Evolutionary conservation across 108 stramenopile species (phyloP).

Genomic region (Stephanodiscus minutulus): DNA sequence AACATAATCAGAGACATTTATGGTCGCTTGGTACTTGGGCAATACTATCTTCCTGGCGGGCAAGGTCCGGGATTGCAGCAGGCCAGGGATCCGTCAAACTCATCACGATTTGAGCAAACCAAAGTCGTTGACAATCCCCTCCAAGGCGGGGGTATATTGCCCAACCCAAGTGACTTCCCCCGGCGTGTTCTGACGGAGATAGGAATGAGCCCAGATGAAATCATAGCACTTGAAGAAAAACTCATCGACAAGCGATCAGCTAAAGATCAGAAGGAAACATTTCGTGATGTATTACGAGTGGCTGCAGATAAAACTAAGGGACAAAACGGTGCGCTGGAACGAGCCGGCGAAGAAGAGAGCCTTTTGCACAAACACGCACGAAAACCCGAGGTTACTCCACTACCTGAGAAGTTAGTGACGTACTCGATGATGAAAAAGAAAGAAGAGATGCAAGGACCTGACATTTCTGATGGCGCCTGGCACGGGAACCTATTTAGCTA

Average conservation of each 20-base stretch:
- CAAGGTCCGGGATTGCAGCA: conserved; percentile 85
- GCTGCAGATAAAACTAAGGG: conserved; percentile 76
- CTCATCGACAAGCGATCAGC: conserved; percentile 73
- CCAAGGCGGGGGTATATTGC: conserved; percentile 85
- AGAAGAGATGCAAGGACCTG: conserved; percentile 23
- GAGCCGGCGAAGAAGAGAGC: conserved; percentile 71
- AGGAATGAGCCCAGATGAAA: conserved; percentile 59
- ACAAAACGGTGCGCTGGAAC: conserved; percentile 57
- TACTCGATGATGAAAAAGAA: conserved; percentile 63
- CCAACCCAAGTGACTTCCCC: conserved; percentile 69
- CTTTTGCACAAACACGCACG: conserved; percentile 58
- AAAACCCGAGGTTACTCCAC: conserved; percentile 46
- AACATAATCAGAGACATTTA: conserved; percentile 88
- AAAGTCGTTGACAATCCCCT: conserved; percentile 77
- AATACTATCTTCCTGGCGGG: conserved; percentile 80
- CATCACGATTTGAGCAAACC: conserved; percentile 67
- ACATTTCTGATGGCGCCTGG: conserved; percentile 36
- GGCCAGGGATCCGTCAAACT: conserved; percentile 32
- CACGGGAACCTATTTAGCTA: conserved; percentile 36
- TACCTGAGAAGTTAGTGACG: conserved; percentile 81
- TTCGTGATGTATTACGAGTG: conserved; percentile 74
- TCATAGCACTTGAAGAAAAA: conserved; percentile 62
- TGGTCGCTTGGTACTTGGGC: conserved; percentile 81
- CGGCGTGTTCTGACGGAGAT: conserved; percentile 67
- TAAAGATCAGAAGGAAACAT: conserved; percentile 85